Evolutionary conservation across 2,329 filamentous ascomycete genomes (phyloP), one percentile per base, ranked within the genome.

Genomic region (Phyllosticta citrichinensis): DNA sequence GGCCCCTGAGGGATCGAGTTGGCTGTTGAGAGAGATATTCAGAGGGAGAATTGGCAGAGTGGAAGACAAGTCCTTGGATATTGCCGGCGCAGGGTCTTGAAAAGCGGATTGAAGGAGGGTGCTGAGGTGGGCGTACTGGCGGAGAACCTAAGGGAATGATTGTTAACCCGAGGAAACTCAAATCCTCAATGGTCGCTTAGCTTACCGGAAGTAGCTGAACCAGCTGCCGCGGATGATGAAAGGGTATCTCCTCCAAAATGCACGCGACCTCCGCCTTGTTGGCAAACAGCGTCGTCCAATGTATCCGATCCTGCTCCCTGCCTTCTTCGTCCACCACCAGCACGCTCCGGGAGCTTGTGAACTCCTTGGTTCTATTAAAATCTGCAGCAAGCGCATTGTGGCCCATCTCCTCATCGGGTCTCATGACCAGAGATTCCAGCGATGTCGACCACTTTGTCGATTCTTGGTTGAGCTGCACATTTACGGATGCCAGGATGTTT

Each of bases 141-240:
- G 80, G 17, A 94, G 76, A 3, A 81, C 52, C 63, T 65, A 54
- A 5, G 9, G 30, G 12, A 17, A 12, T 35, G 17, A 6, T 3
- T 54, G 12, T 57, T 30, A 56, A n/a, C 10, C 3, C 66, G 65
- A n/a, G 3, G 19, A 27, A 5, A 33, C 55, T 35, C 27, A 25
- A 19, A 22, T 17, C 12, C 17, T 5, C 40, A 8, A n/a, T 24
- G 20, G 2, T 6, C 9, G 5, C 27, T 6, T 8, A 19, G 30
- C 59, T 61, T 62, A 66, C 77, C 0, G 89, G 88, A n/a, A 95
- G 78, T 69, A 92, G 83, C 58, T 83, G 80, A 6, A 92, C 76
- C 3, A 95, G 76, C 69, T 95, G 89, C 56, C 85, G 82, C 0
- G 90, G 90, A 68, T 95, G 90, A 2, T 84, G 83, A 68, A 95